phyloP scores from a whole-genome alignment of 441 rosid species.

The Gossypium davidsonii region DNA sequence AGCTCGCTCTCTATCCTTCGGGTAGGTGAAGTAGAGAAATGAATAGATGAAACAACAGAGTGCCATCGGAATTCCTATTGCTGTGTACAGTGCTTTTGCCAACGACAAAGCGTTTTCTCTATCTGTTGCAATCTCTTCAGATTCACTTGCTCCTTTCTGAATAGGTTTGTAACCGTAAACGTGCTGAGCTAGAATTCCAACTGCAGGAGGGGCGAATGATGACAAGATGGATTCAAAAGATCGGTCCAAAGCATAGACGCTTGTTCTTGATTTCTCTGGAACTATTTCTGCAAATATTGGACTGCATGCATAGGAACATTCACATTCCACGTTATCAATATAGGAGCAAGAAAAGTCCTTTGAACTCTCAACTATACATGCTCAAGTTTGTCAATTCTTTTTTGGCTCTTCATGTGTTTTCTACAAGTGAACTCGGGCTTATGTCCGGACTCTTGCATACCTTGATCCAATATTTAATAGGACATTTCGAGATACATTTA shows the following conservation, averaged over 20 bases:
- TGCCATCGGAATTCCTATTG: constrained; percentile 60
- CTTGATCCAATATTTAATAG: neutral
- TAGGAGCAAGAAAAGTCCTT: neutral
- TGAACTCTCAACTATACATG: neutral
- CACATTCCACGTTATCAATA: neutral
- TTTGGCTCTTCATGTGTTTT: neutral
- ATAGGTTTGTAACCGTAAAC: constrained; percentile 55
- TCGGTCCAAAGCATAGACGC: constrained; percentile 57
- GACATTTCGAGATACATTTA: neutral
- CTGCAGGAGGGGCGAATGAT: constrained; percentile 61
- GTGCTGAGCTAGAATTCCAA: constrained; percentile 57
- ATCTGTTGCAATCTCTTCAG: constrained; percentile 42
- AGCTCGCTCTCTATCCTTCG: constrained; percentile 51
- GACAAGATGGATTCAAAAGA: constrained; percentile 58
- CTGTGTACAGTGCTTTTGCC: constrained; percentile 53
- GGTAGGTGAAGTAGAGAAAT: constrained; percentile 50
- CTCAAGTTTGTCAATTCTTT: neutral
- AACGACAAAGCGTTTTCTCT: constrained; percentile 49
- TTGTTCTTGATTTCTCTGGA: constrained; percentile 60
- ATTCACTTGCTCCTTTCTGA: constrained; percentile 36
- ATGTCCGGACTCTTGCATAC: neutral
- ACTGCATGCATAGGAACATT: constrained; percentile 26
- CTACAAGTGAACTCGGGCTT: neutral
- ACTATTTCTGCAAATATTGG: constrained; percentile 72
- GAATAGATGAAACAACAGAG: constrained; percentile 58